Evolutionary conservation across 257 asterid species (phyloP).

Genomic region (Solanum sitiens): DNA sequence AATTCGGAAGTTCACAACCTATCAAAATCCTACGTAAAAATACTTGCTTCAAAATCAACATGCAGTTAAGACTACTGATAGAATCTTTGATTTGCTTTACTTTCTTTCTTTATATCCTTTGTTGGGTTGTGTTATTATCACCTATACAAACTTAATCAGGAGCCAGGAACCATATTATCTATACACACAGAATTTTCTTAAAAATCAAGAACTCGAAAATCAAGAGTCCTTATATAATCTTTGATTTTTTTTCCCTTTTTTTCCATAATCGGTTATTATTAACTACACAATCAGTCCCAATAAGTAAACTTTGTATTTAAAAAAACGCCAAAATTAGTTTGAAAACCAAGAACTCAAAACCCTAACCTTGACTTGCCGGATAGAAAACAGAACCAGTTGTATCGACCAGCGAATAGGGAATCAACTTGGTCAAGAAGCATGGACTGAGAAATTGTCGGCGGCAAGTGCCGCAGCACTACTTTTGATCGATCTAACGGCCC

Average conservation of each 20-base stretch:
- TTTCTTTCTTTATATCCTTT: neutral
- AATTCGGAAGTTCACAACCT: neutral
- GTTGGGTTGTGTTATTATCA: neutral
- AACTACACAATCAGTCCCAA: neutral
- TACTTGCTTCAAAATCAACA: neutral
- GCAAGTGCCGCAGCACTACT: slow-evolving; percentile 99
- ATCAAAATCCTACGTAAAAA: neutral
- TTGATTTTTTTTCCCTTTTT: neutral
- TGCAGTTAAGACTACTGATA: neutral
- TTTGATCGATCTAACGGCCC: slow-evolving; percentile 90
- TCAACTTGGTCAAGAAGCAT: slow-evolving; percentile 77
- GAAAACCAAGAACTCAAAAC: neutral
- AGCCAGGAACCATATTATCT: neutral
- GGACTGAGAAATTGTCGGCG: slow-evolving; percentile 91
- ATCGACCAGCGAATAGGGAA: slow-evolving; percentile 79
- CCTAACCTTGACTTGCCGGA: slow-evolving; percentile 76
- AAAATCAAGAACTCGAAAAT: neutral
- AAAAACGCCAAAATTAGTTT: neutral
- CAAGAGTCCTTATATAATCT: neutral
- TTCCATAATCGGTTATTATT: neutral
- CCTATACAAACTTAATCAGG: neutral
- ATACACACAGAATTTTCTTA: neutral
- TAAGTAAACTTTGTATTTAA: neutral
- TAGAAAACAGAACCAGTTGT: slow-evolving; percentile 62
- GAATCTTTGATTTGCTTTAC: neutral